Evolutionary conservation across 2,329 filamentous ascomycete species (phyloP).

Genomic region (Paecilomyces sp.): DNA sequence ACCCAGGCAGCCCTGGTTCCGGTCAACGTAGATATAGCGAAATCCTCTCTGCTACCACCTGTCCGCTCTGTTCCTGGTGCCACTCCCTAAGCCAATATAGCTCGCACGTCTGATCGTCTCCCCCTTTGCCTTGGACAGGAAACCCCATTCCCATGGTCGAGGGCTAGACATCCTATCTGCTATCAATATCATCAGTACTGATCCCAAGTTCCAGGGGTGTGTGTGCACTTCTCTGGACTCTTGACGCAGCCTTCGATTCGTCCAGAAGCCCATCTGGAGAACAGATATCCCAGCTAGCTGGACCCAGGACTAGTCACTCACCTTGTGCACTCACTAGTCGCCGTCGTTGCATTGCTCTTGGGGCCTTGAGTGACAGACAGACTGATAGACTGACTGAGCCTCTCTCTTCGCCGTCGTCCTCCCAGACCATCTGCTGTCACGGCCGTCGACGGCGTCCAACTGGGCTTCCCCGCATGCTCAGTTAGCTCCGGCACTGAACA

Average conservation of each 20-base stretch:
- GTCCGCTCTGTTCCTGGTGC: not conserved
- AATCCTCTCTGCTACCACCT: not conserved
- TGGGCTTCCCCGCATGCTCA: conserved; percentile 17
- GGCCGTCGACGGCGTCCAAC: not conserved
- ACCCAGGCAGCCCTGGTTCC: not conserved
- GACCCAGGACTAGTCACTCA: not conserved
- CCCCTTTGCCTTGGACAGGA: not conserved
- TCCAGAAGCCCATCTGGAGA: too few species aligned
- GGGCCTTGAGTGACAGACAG: not conserved
- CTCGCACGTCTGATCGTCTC: not conserved
- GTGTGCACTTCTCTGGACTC: not conserved
- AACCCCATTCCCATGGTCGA: not conserved
- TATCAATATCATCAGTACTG: not conserved
- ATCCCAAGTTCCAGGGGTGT: not conserved
- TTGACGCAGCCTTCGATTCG: not conserved
- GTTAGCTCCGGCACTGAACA: conserved; percentile 10
- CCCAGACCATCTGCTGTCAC: not conserved
- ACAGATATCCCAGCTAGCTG: not conserved
- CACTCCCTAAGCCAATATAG: not conserved
- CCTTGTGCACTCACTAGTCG: not conserved
- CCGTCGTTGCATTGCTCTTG: not conserved
- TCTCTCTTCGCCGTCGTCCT: not conserved
- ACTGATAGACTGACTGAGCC: too few species aligned
- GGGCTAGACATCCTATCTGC: not conserved
- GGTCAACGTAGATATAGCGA: not conserved